These are phyloP conservation scores for Piloderma croceum DNA, from an alignment of 768 basidiomycete species.

Conservation along the genomic window DNA sequence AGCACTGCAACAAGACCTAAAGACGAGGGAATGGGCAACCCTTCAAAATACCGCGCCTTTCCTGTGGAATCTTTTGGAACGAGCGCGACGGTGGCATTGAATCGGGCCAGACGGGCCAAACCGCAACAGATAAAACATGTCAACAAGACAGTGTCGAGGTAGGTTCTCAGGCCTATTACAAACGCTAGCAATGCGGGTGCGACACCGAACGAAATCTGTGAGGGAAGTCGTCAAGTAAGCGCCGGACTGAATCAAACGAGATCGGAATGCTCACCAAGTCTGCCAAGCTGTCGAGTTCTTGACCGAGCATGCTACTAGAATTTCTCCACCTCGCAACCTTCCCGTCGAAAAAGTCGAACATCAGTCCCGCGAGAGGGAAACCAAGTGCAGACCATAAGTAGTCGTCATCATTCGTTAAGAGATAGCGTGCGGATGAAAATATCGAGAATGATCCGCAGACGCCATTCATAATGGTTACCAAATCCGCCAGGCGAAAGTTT, in stretches of 20 bases:
- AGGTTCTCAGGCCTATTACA: conserved; percentile 83
- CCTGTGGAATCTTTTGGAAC: conserved; percentile 83
- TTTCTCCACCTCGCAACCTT: conserved; percentile 98
- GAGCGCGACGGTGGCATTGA: conserved; percentile 96
- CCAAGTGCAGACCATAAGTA: conserved; percentile 83
- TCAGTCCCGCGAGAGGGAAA: conserved; percentile 87
- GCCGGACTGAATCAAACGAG: conserved; percentile 8
- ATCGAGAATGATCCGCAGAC: conserved; percentile 96
- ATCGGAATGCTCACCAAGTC: conserved; percentile 64
- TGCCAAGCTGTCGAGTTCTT: conserved; percentile 95
- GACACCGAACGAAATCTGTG: conserved; percentile 93
- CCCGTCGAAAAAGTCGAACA: conserved; percentile 97
- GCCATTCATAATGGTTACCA: conserved; percentile 98
- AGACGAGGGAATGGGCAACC: conserved; percentile 92
- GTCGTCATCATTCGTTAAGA: conserved; percentile 70
- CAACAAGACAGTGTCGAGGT: conserved; percentile 82
- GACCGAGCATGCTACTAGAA: conserved; percentile 91
- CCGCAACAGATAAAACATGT: conserved; percentile 94
- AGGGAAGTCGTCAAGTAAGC: conserved; percentile 4
- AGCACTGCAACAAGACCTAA: conserved; percentile 73
- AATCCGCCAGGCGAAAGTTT: conserved; percentile 95
- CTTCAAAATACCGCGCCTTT: conserved; percentile 94
- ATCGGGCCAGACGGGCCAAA: conserved; percentile 92
- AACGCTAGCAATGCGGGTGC: conserved; percentile 94
- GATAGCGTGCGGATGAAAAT: conserved; percentile 88